Percentiles rank a stretch among this genome's conserved stretches.
Evolutionary conservation across 352 stramenopile genomes (phyloP).

Genomic region (Pythium chondricola): DNA sequence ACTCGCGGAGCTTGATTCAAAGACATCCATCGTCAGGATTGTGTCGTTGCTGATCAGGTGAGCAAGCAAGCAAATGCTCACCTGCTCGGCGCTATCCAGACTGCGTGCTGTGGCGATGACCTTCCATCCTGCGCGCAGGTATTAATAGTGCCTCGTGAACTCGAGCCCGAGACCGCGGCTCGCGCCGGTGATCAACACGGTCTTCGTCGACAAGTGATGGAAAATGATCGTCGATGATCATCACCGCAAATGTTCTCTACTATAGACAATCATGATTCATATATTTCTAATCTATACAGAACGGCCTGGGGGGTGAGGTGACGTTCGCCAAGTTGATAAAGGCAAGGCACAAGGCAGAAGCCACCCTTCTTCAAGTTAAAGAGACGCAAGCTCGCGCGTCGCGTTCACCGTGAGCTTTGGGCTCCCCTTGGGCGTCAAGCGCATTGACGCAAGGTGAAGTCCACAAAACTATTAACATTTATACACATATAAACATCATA

Average conservation of each 20-base stretch:
- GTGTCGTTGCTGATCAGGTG: background rate
- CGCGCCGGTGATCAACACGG: conserved; percentile 29
- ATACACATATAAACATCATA: too few relatives aligned
- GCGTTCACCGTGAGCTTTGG: too few relatives aligned
- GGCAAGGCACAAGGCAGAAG: too few relatives aligned
- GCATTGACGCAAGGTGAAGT: too few relatives aligned
- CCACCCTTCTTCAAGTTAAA: too few relatives aligned
- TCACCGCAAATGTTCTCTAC: background rate
- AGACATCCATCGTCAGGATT: background rate
- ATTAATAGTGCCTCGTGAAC: conserved; percentile 26
- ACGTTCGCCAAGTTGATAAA: too few relatives aligned
- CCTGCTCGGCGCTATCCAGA: conserved; percentile 10
- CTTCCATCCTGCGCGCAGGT: conserved; percentile 17
- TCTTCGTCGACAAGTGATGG: conserved; percentile 11
- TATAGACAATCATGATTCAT: background rate
- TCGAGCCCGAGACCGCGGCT: conserved; percentile 23
- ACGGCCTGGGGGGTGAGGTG: too few relatives aligned
- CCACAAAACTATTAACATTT: too few relatives aligned
- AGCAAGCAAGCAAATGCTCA: conserved; percentile 7
- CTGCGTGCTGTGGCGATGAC: conserved; percentile 24
- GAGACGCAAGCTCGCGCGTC: too few relatives aligned
- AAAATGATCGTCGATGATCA: background rate
- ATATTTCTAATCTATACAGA: background rate
- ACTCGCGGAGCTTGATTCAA: background rate
- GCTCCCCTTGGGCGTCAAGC: too few relatives aligned